These are phyloP conservation scores for Skeletonema tropicum DNA, from an alignment of 108 stramenopile species.

Conservation along the genomic window DNA sequence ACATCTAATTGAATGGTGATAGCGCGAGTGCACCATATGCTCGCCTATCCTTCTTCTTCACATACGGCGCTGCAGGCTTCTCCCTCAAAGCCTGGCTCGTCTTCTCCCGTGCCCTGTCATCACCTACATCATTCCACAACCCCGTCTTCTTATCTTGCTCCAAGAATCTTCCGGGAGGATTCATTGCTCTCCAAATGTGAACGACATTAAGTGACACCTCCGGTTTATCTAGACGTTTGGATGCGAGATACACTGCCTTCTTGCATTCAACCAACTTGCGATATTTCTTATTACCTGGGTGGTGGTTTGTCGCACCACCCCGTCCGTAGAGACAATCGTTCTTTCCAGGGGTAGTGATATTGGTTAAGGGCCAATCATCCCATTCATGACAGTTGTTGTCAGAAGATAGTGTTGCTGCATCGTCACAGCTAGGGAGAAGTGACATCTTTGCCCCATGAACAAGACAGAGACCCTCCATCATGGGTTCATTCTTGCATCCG, in stretches of 20 bases:
- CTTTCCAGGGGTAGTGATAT: background rate
- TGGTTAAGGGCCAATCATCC: background rate
- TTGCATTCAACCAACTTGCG: constrained; percentile 1
- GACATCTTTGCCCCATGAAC: constrained; percentile 1
- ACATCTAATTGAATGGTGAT: no score
- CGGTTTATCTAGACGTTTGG: background rate
- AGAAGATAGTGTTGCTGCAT: background rate
- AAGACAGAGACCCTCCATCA: background rate
- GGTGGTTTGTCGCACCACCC: constrained; percentile 4
- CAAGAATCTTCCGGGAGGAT: constrained; percentile 32
- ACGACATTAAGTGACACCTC: background rate
- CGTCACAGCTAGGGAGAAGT: background rate
- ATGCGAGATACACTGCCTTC: background rate
- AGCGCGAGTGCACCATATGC: no score
- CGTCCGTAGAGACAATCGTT: constrained; percentile 3
- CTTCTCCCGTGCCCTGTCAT: constrained; percentile 67
- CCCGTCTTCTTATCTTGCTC: constrained; percentile 18
- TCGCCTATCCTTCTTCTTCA: background rate
- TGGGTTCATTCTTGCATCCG: background rate
- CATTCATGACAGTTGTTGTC: background rate
- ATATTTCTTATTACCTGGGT: constrained; percentile 4
- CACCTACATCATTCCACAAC: constrained; percentile 33
- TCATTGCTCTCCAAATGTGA: constrained; percentile 1
- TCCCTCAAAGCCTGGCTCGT: constrained; percentile 84
- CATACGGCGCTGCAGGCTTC: background rate